Conservation (phyloP, 2,329 filamentous ascomycete species). For the Exophiala sp. region DNA sequence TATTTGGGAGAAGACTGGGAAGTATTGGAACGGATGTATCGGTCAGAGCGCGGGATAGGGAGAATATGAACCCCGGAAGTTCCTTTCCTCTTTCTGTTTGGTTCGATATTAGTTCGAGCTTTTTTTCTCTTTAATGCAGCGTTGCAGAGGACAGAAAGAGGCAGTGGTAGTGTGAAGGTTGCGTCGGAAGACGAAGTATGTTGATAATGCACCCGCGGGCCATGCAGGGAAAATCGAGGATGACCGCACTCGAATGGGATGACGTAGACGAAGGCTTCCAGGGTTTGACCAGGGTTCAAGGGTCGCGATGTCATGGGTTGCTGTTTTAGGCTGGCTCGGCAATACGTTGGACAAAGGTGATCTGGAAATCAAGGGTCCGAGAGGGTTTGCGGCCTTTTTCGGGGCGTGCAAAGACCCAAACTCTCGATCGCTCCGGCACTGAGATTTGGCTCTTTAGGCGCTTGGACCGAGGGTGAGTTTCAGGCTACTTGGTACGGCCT, state of each 20-base stretch:
- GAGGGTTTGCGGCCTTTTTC: slow-evolving; percentile 1
- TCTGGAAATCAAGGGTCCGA: neutral
- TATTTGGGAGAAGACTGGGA: neutral
- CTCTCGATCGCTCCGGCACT: no score
- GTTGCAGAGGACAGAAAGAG: neutral
- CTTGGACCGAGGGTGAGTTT: no score
- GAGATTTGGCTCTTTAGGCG: no score
- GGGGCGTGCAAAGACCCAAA: neutral
- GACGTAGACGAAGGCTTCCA: neutral
- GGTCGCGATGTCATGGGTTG: neutral
- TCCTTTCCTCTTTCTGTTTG: neutral
- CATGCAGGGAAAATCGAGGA: neutral
- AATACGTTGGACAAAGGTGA: slow-evolving; percentile 12
- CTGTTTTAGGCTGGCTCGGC: slow-evolving; percentile 10
- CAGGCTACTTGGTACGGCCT: no score
- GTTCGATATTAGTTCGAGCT: neutral
- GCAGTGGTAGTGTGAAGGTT: slow-evolving; percentile 6
- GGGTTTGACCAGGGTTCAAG: neutral
- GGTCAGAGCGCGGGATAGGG: slow-evolving; percentile 4
- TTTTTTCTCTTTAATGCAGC: neutral
- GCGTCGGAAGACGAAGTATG: neutral
- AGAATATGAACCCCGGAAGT: neutral
- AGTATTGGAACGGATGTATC: slow-evolving; percentile 13
- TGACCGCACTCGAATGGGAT: neutral
- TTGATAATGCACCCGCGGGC: neutral